phyloP scores from a whole-genome alignment of 140 eudicot genomes.

The Senecio squalidus region DNA sequence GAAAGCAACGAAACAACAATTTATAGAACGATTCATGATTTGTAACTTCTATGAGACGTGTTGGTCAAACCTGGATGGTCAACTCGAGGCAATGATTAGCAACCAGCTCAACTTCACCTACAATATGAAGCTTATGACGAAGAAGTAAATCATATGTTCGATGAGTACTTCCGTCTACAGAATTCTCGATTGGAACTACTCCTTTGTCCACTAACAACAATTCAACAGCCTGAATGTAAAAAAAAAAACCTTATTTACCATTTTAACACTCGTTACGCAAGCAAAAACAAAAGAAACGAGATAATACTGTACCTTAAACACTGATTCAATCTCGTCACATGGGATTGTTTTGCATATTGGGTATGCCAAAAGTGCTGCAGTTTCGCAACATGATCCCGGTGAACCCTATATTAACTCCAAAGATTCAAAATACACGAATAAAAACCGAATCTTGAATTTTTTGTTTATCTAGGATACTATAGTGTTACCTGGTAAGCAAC shows the following conservation, averaged over 20 bases:
- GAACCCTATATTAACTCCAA: background rate
- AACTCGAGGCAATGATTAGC: background rate
- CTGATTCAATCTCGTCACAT: slow-evolving; percentile 74
- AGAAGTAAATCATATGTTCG: background rate
- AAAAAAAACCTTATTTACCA: background rate
- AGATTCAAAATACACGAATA: no score
- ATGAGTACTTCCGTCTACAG: background rate
- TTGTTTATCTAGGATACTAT: background rate
- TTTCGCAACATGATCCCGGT: slow-evolving; percentile 25
- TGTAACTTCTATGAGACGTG: slow-evolving; percentile 26
- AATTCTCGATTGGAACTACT: slow-evolving; percentile 1
- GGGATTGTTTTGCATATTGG: slow-evolving; percentile 83
- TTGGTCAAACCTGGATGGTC: background rate
- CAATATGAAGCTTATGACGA: slow-evolving; percentile 4
- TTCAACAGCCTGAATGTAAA: background rate
- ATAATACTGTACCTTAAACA: slow-evolving; percentile 45
- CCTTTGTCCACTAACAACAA: slow-evolving; percentile 9
- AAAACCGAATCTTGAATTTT: background rate
- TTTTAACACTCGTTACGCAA: background rate
- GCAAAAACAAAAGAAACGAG: background rate
- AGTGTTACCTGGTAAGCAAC: background rate
- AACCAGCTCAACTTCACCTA: background rate
- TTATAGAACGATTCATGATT: background rate
- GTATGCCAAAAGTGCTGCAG: slow-evolving; percentile 1
- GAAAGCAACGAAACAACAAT: background rate